A percentile compares a stretch with the other conserved stretches of the same genome.
phyloP scores from a whole-genome alignment of 768 basidiomycete species.

The Termitomyces sp. region DNA sequence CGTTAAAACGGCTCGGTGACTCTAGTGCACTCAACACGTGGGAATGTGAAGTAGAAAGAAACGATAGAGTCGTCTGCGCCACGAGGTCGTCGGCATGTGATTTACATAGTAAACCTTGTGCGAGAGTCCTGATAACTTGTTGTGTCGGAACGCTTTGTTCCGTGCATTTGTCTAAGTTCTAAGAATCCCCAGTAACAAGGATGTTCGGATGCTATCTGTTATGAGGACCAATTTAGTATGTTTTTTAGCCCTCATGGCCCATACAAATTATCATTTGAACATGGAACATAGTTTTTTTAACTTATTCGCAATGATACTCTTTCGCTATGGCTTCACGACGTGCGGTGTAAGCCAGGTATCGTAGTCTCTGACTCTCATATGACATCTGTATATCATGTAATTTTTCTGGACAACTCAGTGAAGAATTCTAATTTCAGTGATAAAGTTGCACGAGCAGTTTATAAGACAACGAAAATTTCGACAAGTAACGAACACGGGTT shows the following conservation, averaged over 20 bases:
- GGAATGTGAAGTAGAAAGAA: neutral
- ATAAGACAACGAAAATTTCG: constrained; percentile 20
- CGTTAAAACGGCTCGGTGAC: neutral
- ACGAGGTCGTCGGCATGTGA: neutral
- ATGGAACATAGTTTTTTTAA: neutral
- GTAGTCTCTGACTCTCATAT: neutral
- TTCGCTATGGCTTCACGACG: neutral
- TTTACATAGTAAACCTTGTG: neutral
- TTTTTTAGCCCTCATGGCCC: neutral
- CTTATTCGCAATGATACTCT: neutral
- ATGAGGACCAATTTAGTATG: neutral
- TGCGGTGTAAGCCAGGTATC: neutral
- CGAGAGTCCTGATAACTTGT: neutral
- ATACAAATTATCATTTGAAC: neutral
- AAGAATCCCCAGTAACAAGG: neutral
- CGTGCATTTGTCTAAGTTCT: neutral
- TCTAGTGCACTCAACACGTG: neutral
- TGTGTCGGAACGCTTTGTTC: neutral
- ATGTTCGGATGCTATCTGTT: neutral
- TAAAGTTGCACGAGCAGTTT: constrained; percentile 42
- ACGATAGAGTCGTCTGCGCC: neutral
- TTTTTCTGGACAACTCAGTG: neutral
- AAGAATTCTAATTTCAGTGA: constrained; percentile 37
- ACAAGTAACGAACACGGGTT: constrained; percentile 25
- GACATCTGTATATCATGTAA: neutral